Conservation (phyloP, 2,329 filamentous ascomycete genomes). For the Chrysosphaeria jannelii region DNA sequence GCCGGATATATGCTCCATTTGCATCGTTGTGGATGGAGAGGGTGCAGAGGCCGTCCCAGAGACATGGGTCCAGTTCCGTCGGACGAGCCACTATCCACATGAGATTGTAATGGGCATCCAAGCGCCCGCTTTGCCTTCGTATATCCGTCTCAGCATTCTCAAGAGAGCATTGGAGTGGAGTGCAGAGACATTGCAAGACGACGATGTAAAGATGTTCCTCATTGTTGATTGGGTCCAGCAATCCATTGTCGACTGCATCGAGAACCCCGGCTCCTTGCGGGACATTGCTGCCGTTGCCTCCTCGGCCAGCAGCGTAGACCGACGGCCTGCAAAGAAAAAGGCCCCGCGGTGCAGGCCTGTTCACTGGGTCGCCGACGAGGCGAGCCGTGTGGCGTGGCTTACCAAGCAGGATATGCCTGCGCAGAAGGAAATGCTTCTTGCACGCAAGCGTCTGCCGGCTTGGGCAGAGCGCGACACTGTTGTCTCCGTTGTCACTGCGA, state of each 20-base stretch:
- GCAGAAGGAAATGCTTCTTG: conserved; percentile 44
- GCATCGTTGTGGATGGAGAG: conserved; percentile 24
- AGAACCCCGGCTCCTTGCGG: conserved; percentile 52
- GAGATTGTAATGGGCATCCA: conserved; percentile 38
- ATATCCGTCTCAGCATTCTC: conserved; percentile 73
- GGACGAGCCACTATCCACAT: conserved; percentile 42
- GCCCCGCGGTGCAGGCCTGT: conserved; percentile 16
- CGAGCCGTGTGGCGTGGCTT: conserved; percentile 38
- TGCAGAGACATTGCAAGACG: conserved; percentile 38
- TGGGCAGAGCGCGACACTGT: conserved; percentile 61
- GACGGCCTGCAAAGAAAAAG: conserved; percentile 3
- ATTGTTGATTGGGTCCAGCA: conserved; percentile 78
- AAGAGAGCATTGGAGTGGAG: conserved; percentile 47
- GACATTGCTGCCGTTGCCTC: conserved; percentile 60
- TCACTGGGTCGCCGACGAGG: conserved; percentile 26
- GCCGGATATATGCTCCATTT: conserved; percentile 36
- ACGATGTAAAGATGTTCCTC: conserved; percentile 71
- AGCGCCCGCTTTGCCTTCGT: conserved; percentile 42
- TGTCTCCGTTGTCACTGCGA: conserved; percentile 38
- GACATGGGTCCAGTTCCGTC: conserved; percentile 33
- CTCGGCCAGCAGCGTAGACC: conserved; percentile 28
- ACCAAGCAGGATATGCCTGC: conserved; percentile 30
- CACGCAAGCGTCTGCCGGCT: conserved; percentile 49
- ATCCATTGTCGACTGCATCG: conserved; percentile 53
- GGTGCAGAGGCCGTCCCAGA: conserved; percentile 12